Percentiles rank a stretch among this genome's conserved stretches.
Evolutionary conservation across 371 early-diverging fungal species (phyloP).

Genomic region (Nematocida homosporus): DNA sequence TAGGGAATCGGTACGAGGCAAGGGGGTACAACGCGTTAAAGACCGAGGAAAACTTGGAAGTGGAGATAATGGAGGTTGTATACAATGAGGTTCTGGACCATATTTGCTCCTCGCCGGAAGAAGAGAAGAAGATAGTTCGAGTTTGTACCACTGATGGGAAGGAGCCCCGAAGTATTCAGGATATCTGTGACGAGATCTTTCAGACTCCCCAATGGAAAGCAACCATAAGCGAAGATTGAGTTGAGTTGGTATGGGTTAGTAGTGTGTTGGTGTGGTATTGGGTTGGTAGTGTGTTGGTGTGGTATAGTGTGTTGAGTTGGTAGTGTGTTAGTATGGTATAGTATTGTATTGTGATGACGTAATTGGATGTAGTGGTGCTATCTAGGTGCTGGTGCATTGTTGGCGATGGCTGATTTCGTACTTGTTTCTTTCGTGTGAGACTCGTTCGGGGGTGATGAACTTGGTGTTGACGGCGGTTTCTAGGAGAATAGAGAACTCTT

Average conservation of each 20-base stretch:
- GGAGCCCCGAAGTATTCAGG: conserved; percentile 9
- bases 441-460: conserved; percentile 12
- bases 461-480: neutral
- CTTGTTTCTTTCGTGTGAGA: conserved; percentile 31
- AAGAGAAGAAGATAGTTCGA: conserved; percentile 15
- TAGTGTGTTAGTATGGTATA: too few species aligned
- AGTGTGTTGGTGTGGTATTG: too few species aligned
- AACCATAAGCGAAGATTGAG: neutral
- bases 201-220: neutral
- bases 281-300: too few species aligned
- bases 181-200: conserved; percentile 43
- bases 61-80: conserved; percentile 93
- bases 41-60: conserved; percentile 86
- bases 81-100: conserved; percentile 79
- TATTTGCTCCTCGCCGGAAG: conserved; percentile 69
- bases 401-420: conserved; percentile 30
- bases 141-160: conserved; percentile 13
- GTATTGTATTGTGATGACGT: neutral
- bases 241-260: too few species aligned
- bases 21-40: conserved; percentile 81
- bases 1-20: conserved; percentile 77
- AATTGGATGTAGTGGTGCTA: neutral
- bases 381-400: neutral
- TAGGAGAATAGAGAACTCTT: conserved; percentile 34
- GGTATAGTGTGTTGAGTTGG: too few species aligned